A percentile compares a stretch with the other conserved stretches of the same genome.
Conservation (phyloP, 2,329 filamentous ascomycete genomes). For the Cladobotryum mycophilum region DNA sequence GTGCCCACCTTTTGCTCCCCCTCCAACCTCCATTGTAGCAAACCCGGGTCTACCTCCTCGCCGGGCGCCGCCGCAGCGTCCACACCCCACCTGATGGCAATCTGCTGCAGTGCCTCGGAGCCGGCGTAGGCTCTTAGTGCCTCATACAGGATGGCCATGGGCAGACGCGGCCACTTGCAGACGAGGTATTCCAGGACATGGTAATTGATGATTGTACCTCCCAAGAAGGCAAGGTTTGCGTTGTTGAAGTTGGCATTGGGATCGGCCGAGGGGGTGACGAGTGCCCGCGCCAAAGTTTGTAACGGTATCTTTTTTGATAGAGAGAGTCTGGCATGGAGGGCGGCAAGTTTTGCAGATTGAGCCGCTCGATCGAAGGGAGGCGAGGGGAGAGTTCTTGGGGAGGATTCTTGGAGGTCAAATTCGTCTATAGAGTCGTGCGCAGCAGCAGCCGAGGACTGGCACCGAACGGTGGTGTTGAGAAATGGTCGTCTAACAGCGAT, state of each 20-base stretch:
- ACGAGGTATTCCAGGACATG: conserved; percentile 84
- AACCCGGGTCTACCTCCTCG: conserved; percentile 82
- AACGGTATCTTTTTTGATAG: conserved; percentile 77
- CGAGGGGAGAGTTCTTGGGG: conserved; percentile 52
- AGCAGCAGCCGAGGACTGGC: conserved; percentile 28
- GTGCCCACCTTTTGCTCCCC: conserved; percentile 38
- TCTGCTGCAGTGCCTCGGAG: conserved; percentile 61
- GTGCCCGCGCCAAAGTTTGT: conserved; percentile 75
- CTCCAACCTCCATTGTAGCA: conserved; percentile 69
- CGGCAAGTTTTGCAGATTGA: conserved; percentile 80
- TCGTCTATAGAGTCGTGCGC: conserved; percentile 19
- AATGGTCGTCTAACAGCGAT: conserved; percentile 22
- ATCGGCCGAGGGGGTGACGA: conserved; percentile 84
- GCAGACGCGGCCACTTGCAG: conserved; percentile 84
- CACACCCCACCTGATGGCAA: conserved; percentile 85
- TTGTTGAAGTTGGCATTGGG: conserved; percentile 80
- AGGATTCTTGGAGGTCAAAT: conserved; percentile 14
- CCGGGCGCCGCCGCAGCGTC: conserved; percentile 82
- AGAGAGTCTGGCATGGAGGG: conserved; percentile 81
- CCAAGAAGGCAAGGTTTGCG: conserved; percentile 70
- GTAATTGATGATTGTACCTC: conserved; percentile 77
- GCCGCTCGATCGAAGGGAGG: conserved; percentile 61
- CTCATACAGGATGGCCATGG: conserved; percentile 79
- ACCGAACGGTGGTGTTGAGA: conserved; percentile 17
- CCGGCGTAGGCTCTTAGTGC: conserved; percentile 82